Conservation (phyloP, 768 basidiomycete species). For the Exsudoporus frostii region DNA sequence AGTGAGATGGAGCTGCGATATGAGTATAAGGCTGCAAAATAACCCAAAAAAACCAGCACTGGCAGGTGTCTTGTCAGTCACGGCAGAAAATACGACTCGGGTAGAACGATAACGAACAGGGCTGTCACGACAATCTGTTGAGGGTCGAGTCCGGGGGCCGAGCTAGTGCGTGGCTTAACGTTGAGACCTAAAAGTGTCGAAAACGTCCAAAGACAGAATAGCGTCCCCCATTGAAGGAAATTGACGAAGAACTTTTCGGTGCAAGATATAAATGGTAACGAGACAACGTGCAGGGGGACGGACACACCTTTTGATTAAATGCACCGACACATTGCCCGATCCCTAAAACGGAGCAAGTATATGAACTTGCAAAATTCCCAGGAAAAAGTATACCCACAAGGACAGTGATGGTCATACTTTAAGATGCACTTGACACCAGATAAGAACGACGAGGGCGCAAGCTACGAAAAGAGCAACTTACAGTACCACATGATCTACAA, state of each 20-base stretch:
- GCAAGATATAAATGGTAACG: neutral
- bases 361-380: neutral
- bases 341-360: conserved; percentile 44
- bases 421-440: conserved; percentile 60
- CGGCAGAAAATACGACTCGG: neutral
- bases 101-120: conserved; percentile 49
- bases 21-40: conserved; percentile 59
- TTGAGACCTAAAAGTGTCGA: conserved; percentile 55
- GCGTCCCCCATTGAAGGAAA: conserved; percentile 61
- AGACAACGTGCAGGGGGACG: neutral
- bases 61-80: conserved; percentile 8
- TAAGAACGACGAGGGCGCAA: neutral
- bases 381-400: conserved; percentile 50
- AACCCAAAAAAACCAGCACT: conserved; percentile 71
- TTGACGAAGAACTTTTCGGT: conserved; percentile 74
- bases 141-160: conserved; percentile 45
- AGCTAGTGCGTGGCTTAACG: conserved; percentile 30
- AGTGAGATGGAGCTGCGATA: conserved; percentile 61
- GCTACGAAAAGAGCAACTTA: conserved; percentile 34
- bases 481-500: conserved; percentile 79
- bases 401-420: conserved; percentile 88
- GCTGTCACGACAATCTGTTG: conserved; percentile 72
- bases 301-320: conserved; percentile 76
- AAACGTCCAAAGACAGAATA: conserved; percentile 65
- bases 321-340: conserved; percentile 95